A percentile compares a stretch with the other conserved stretches of the same genome.
These are phyloP conservation scores for Pilobolus umbonatus DNA, from an alignment of 192 early-diverging fungal species.

Conservation along the genomic window DNA sequence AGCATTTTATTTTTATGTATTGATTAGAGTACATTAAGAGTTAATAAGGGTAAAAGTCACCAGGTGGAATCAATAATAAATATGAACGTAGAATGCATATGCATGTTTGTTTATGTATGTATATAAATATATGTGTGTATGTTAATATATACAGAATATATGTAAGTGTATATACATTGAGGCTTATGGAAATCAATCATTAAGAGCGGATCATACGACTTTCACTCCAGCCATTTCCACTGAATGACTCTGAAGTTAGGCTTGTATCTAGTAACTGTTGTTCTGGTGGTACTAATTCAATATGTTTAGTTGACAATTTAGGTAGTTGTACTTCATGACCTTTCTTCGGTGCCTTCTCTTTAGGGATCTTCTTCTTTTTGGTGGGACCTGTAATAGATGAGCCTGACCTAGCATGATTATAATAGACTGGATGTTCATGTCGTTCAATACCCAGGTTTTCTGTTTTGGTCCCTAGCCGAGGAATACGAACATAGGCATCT, in stretches of 20 bases:
- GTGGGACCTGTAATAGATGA: not conserved
- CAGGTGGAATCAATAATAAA: no score
- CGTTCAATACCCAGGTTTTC: constrained; percentile 45
- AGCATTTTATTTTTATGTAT: no score
- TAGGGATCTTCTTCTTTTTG: constrained; percentile 1
- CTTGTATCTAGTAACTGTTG: constrained; percentile 2
- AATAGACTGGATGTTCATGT: constrained; percentile 11
- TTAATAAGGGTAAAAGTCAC: no score
- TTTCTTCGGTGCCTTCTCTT: not conserved
- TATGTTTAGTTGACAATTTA: not conserved
- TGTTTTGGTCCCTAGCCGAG: constrained; percentile 60
- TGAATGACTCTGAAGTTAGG: not conserved
- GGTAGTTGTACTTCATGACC: no score
- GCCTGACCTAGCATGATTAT: not conserved
- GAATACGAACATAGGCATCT: constrained; percentile 84
- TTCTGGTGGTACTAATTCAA: not conserved
- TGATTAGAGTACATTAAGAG: no score
- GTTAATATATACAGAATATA: no score
- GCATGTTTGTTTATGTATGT: no score
- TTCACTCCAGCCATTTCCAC: constrained; percentile 16
- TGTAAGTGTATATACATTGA: no score
- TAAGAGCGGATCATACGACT: constrained; percentile 14
- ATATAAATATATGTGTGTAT: no score
- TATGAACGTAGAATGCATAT: no score
- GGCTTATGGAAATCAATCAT: no score